phyloP scores from a whole-genome alignment of 2,329 filamentous ascomycete genomes.

The Arthrobotrys sphaeroides region DNA sequence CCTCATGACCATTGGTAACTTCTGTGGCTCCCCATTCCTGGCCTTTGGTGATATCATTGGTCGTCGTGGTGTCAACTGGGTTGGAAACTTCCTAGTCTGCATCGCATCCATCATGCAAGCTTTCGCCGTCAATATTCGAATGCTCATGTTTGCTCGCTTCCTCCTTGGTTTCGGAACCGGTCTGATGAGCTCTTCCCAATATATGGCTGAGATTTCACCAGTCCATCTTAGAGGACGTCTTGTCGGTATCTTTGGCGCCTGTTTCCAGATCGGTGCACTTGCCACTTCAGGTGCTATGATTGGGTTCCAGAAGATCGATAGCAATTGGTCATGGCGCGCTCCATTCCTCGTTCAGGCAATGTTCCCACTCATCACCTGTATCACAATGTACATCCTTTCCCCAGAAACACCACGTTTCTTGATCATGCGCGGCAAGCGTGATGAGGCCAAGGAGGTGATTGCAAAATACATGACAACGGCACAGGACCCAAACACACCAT shows the following conservation, averaged over 20 bases:
- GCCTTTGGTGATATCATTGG: conserved; percentile 66
- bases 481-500: conserved; percentile 61
- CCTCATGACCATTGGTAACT: conserved; percentile 64
- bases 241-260: conserved; percentile 65
- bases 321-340: conserved; percentile 61
- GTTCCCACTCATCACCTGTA: conserved; percentile 65
- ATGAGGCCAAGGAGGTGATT: conserved; percentile 60
- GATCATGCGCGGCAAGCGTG: conserved; percentile 59
- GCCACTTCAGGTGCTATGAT: conserved; percentile 64
- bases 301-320: conserved; percentile 61
- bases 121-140: conserved; percentile 55
- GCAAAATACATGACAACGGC: conserved; percentile 63
- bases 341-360: conserved; percentile 64
- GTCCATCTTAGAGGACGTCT: conserved; percentile 61
- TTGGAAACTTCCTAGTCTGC: conserved; percentile 64
- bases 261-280: conserved; percentile 64
- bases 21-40: conserved; percentile 66
- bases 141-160: conserved; percentile 62
- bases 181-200: conserved; percentile 61
- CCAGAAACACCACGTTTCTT: conserved; percentile 61
- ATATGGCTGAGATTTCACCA: conserved; percentile 60
- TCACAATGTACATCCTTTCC: conserved; percentile 62
- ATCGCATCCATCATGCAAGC: conserved; percentile 62
- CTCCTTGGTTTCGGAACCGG: conserved; percentile 61
- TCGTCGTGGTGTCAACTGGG: conserved; percentile 65